These are phyloP conservation scores for Annona squamosa DNA, from an alignment of 164 flowering plant genomes.

Conservation along the genomic window DNA sequence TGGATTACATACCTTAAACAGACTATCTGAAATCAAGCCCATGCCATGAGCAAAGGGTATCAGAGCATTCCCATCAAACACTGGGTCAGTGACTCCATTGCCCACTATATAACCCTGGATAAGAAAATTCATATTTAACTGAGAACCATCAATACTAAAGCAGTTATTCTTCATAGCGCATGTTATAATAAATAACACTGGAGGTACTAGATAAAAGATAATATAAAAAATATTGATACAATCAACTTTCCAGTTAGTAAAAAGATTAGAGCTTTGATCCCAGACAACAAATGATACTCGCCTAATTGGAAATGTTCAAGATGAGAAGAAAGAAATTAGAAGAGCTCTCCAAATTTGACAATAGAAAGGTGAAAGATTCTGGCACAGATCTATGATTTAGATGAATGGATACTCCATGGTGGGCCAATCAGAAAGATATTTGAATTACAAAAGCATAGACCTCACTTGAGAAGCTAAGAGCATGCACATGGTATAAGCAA, in stretches of 20 bases:
- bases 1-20: constrained; percentile 46
- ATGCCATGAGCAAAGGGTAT: constrained; percentile 94
- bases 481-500: background rate
- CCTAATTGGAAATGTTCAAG: background rate
- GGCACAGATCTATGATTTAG: background rate
- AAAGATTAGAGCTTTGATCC: background rate
- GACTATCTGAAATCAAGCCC: constrained; percentile 77
- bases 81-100: constrained; percentile 67
- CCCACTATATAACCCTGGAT: constrained; percentile 82
- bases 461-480: background rate
- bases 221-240: too few species aligned
- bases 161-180: background rate
- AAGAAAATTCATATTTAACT: background rate
- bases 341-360: background rate
- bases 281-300: background rate
- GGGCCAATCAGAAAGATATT: background rate
- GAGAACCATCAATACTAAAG: background rate
- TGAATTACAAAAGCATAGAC: background rate
- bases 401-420: background rate
- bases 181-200: background rate
- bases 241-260: background rate
- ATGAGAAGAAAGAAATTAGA: background rate
- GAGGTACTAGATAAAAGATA: background rate
- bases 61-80: constrained; percentile 76
- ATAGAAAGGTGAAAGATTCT: background rate